Evolutionary conservation across 2,329 filamentous ascomycete genomes (phyloP).

Genomic region (Aspergillus pseudonomiae): DNA sequence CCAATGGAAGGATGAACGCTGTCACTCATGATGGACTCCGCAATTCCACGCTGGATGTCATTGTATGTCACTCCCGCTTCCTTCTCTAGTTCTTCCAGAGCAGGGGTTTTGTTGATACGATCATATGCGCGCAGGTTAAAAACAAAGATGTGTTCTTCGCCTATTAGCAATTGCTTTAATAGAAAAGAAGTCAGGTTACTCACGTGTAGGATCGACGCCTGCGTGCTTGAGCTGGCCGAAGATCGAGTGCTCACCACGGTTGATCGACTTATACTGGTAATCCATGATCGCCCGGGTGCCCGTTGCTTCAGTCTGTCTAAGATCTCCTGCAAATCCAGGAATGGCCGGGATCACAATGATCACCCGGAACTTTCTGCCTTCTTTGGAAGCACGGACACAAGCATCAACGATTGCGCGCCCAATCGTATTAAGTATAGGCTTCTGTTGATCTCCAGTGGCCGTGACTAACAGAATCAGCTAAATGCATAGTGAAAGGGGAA

Average conservation of each 20-base stretch:
- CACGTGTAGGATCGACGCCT: constrained; percentile 70
- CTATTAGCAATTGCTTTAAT: constrained; percentile 40
- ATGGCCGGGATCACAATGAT: constrained; percentile 90
- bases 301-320: constrained; percentile 77
- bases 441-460: constrained; percentile 84
- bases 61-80: constrained; percentile 81
- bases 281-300: constrained; percentile 97
- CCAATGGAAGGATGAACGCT: constrained; percentile 61
- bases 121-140: constrained; percentile 96
- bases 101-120: constrained; percentile 79
- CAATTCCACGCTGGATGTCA: constrained; percentile 83
- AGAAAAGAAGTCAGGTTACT: constrained; percentile 15
- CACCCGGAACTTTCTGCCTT: constrained; percentile 83
- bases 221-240: constrained; percentile 74
- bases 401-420: constrained; percentile 90
- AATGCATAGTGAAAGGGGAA: not conserved
- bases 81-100: constrained; percentile 74
- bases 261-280: constrained; percentile 96
- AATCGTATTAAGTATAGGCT: constrained; percentile 83
- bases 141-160: constrained; percentile 75
- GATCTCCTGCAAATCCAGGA: constrained; percentile 90
- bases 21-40: constrained; percentile 81
- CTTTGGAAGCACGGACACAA: constrained; percentile 76
- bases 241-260: constrained; percentile 87
- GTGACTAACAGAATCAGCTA: constrained; percentile 58